Base-by-base conservation (phyloP, 441 rosid species). In the Cnidoscolus chayamansa region DNA sequence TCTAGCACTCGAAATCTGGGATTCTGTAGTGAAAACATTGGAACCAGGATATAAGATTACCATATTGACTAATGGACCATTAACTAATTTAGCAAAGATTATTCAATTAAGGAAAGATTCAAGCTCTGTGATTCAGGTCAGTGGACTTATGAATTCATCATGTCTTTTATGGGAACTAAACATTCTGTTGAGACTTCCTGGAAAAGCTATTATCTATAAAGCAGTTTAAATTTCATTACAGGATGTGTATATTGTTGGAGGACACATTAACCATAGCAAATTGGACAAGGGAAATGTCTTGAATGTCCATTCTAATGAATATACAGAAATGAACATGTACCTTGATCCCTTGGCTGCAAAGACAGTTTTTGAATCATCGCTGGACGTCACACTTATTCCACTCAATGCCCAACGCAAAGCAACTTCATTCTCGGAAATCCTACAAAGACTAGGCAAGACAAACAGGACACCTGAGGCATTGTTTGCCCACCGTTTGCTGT, bases 341-440 rank as follows among this genome's bases (percentile, higher is more conserved):
- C 90, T 94, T 12, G 98, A 92, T 72, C 94, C 99, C 6, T 79
- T 83, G 49, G 90, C 97, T 17, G 96, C 94, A 51, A 87, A 89
- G 78, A 78, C 81, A 4, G 97, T 90, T 54, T 78, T 94, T 2
- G 81, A 83, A 15, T 94, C 98, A 2, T 75, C 77, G 32, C 72
- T 94, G 17, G 73, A 87, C 66, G 83, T 92, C 76, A 94, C 87
- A 25, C 88, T 92, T 71, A 77, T 90, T 68, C 97, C 99, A 5
- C 91, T 94, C 4, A 71, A 76, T 20, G 72, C 79, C 43, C 98
- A 90, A 76, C 85, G 85, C 0, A 76, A 79, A 67, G 81, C 89
- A 19, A 71, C 79, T 30, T 85, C 88, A 4, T 86, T 89, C 47
- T 43, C 82, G 0, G 45, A 70, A 59, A 69, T 88, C 69, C 83